Evolutionary conservation across 2,329 filamentous ascomycete genomes (phyloP).

Genomic region (Exophiala lecanii-corni): DNA sequence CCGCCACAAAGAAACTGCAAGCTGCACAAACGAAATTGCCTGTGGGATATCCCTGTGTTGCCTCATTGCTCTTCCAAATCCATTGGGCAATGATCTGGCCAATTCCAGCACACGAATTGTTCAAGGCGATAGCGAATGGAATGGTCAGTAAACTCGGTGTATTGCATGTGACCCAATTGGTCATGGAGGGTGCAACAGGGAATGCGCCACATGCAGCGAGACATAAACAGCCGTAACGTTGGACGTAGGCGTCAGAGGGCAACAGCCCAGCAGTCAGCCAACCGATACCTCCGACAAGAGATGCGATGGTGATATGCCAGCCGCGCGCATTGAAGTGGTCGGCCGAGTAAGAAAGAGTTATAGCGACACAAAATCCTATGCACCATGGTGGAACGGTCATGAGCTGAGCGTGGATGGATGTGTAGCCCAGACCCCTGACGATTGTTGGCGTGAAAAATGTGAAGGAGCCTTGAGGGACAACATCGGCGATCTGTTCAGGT

Average conservation of each 20-base stretch:
- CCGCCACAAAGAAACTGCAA: conserved; percentile 23
- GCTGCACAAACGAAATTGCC: conserved; percentile 53
- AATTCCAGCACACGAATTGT: conserved; percentile 62
- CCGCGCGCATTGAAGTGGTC: conserved; percentile 36
- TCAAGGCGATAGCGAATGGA: conserved; percentile 66
- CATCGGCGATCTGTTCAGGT: conserved; percentile 16
- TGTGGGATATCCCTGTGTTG: conserved; percentile 59
- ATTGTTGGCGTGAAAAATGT: conserved; percentile 25
- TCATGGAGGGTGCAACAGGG: conserved; percentile 62
- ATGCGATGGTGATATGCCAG: conserved; percentile 47
- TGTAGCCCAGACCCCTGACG: conserved; percentile 22
- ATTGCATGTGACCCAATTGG: conserved; percentile 68
- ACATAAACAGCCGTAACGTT: conserved; percentile 66
- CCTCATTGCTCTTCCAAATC: conserved; percentile 66
- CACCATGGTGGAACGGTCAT: conserved; percentile 28
- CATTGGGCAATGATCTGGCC: conserved; percentile 70
- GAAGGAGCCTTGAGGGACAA: conserved; percentile 23
- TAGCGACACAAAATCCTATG: conserved; percentile 20
- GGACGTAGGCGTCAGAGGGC: conserved; percentile 54
- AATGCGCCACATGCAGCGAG: conserved; percentile 64
- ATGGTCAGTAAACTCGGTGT: conserved; percentile 60
- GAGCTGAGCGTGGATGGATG: conserved; percentile 26
- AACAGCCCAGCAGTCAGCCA: conserved; percentile 62
- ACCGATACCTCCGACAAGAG: conserved; percentile 49
- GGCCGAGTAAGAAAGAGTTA: conserved; percentile 18